A percentile compares a stretch with the other conserved stretches of the same genome.
phyloP scores from a whole-genome alignment of 129 eudicot species.

The Lactuca sativa region DNA sequence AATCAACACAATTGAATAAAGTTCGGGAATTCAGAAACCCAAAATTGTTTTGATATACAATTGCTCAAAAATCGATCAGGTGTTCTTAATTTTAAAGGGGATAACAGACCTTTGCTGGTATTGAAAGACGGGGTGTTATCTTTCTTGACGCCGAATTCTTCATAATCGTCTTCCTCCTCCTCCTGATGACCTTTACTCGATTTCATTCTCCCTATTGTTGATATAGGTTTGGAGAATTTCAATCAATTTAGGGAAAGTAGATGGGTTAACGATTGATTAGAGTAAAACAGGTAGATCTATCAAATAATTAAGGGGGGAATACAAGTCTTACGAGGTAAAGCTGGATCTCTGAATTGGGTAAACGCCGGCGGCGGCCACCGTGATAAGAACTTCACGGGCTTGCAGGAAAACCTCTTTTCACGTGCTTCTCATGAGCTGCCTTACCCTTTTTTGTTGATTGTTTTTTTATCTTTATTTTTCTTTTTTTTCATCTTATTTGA shows the following conservation, averaged over 20 bases:
- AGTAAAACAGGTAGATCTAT: not conserved
- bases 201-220: conserved; percentile 42
- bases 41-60: not conserved
- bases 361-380: conserved; percentile 41
- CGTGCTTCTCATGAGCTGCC: conserved; percentile 45
- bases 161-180: conserved; percentile 69
- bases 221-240: conserved; percentile 4
- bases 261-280: conserved; percentile 3
- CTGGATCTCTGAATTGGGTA: conserved; percentile 19
- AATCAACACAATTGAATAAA: not conserved
- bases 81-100: not conserved
- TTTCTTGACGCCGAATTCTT: conserved; percentile 57
- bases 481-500: not conserved
- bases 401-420: conserved; percentile 26
- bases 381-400: conserved; percentile 26
- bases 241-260: not conserved
- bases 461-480: not conserved
- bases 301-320: not conserved
- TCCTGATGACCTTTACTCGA: conserved; percentile 60
- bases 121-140: conserved; percentile 41
- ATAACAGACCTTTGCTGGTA: conserved; percentile 38
- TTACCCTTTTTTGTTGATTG: conserved; percentile 12
- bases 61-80: not conserved
- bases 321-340: conserved; percentile 17
- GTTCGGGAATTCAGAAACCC: not conserved